A percentile compares a stretch with the other conserved stretches of the same genome.
Conservation (phyloP, 1,284 basidiomycete species). For the Ustilago cynodontis region DNA sequence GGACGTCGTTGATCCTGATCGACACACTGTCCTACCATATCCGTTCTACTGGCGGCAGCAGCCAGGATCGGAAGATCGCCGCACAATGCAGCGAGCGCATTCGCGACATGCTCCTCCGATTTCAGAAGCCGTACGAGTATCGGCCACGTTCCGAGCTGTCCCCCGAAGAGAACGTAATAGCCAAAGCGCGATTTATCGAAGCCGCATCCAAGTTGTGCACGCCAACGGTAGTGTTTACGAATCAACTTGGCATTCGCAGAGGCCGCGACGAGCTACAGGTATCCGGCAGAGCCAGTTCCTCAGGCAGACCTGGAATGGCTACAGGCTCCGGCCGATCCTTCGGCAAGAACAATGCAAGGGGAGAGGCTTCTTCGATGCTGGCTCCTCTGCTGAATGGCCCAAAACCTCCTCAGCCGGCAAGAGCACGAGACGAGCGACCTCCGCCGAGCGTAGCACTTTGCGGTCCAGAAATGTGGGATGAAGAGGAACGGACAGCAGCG, state of each 20-base stretch:
- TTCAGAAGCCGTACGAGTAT: slow-evolving; percentile 41
- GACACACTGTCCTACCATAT: slow-evolving; percentile 47
- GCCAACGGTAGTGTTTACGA: slow-evolving; percentile 45
- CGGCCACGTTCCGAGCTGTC: slow-evolving; percentile 6
- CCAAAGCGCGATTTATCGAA: slow-evolving; percentile 5
- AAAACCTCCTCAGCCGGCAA: slow-evolving; percentile 24
- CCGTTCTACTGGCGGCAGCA: slow-evolving; percentile 19
- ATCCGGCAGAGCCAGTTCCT: slow-evolving; percentile 15
- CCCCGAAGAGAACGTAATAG: slow-evolving; percentile 11
- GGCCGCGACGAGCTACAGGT: slow-evolving; percentile 17
- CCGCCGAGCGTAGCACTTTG: slow-evolving; percentile 38
- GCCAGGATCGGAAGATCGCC: slow-evolving; percentile 31
- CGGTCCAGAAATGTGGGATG: slow-evolving; percentile 48
- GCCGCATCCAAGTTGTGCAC: slow-evolving; percentile 31
- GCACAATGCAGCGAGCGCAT: slow-evolving; percentile 25
- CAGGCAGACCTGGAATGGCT: slow-evolving; percentile 2
- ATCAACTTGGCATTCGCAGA: slow-evolving; percentile 39
- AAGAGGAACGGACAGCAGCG: slow-evolving; percentile 6
- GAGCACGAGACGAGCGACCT: slow-evolving; percentile 28
- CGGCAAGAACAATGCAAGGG: slow-evolving; percentile 4
- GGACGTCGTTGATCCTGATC: slow-evolving; percentile 41
- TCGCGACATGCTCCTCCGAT: slow-evolving; percentile 30
- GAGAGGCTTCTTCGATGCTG: slow-evolving; percentile 28
- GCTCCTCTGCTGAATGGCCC: slow-evolving; percentile 35
- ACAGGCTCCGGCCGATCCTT: slow-evolving; percentile 2